These are phyloP conservation scores for Gossypium mustelinum DNA, from an alignment of 345 rosid species.

Conservation along the genomic window DNA sequence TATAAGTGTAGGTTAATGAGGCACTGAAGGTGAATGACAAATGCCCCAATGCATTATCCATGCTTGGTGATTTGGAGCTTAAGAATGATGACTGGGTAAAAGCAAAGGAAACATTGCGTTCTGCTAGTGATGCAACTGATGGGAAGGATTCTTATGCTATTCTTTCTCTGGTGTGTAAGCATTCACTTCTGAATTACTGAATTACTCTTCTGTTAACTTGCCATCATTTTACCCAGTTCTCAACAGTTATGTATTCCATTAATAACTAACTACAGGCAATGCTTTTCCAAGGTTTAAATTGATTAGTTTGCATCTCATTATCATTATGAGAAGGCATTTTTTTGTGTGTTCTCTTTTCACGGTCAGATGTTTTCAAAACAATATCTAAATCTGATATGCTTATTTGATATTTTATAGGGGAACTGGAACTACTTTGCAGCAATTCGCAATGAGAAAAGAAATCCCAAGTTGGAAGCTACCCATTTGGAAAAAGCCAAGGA, in stretches of 20 bases:
- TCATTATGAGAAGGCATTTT: neutral
- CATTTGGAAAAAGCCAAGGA: slow-evolving; percentile 98
- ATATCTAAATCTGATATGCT: slow-evolving; percentile 15
- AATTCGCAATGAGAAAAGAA: slow-evolving; percentile 94
- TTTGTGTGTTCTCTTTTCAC: neutral
- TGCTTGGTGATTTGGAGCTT: slow-evolving; percentile 98
- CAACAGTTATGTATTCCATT: neutral
- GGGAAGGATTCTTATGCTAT: slow-evolving; percentile 96
- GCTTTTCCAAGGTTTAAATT: slow-evolving; percentile 1
- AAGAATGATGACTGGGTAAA: slow-evolving; percentile 99
- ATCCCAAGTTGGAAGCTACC: slow-evolving; percentile 95
- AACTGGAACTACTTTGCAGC: slow-evolving; percentile 99
- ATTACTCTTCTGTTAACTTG: neutral
- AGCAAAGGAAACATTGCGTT: slow-evolving; percentile 95
- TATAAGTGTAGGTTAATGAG: slow-evolving; percentile 61
- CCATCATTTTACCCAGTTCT: neutral
- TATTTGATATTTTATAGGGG: slow-evolving; percentile 42
- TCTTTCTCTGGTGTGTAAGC: slow-evolving; percentile 71
- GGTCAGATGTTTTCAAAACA: neutral
- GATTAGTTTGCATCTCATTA: neutral
- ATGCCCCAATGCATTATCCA: slow-evolving; percentile 79
- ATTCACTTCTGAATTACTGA: neutral
- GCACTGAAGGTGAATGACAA: slow-evolving; percentile 86
- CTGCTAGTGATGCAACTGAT: slow-evolving; percentile 89
- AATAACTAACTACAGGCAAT: neutral